These are phyloP conservation scores for Fusarium agapanthi DNA, from an alignment of 2,329 filamentous ascomycete species.

Conservation along the genomic window DNA sequence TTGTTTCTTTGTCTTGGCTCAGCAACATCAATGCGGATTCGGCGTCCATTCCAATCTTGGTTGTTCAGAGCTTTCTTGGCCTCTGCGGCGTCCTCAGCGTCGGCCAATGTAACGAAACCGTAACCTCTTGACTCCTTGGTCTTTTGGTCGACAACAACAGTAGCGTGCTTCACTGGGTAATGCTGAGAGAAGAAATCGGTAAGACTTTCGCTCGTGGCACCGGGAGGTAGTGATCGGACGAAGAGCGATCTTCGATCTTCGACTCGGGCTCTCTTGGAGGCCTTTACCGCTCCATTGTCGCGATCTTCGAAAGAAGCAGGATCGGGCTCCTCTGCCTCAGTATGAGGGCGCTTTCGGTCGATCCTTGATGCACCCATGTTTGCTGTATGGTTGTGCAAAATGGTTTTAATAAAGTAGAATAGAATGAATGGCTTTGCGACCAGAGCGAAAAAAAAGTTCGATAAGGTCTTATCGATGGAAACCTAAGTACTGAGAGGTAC, in stretches of 20 bases:
- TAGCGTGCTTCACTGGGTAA: constrained; percentile 94
- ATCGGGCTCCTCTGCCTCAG: constrained; percentile 46
- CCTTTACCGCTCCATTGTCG: constrained; percentile 45
- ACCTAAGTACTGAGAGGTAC: not conserved
- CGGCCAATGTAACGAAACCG: constrained; percentile 96
- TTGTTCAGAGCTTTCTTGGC: constrained; percentile 86
- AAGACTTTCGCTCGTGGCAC: constrained; percentile 81
- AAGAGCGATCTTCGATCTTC: constrained; percentile 81
- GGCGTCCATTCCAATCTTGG: constrained; percentile 78
- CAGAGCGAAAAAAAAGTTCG: constrained; percentile 21
- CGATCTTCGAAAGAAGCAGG: constrained; percentile 44
- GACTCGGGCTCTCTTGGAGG: constrained; percentile 64
- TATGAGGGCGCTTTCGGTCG: constrained; percentile 49
- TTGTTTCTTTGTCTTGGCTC: constrained; percentile 79
- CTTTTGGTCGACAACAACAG: constrained; percentile 85
- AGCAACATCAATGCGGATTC: constrained; percentile 86
- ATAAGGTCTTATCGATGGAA: constrained; percentile 21
- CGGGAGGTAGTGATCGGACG: constrained; percentile 83
- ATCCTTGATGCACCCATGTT: constrained; percentile 45
- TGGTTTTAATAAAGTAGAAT: not conserved
- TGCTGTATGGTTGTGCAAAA: not conserved
- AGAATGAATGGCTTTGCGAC: constrained; percentile 12
- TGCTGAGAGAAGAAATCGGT: constrained; percentile 93
- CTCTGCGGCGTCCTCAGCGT: constrained; percentile 85
- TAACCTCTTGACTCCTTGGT: constrained; percentile 92